These are phyloP conservation scores for Schizophyllum commune DNA, from an alignment of 1,284 basidiomycete genomes.

Conservation along the genomic window DNA sequence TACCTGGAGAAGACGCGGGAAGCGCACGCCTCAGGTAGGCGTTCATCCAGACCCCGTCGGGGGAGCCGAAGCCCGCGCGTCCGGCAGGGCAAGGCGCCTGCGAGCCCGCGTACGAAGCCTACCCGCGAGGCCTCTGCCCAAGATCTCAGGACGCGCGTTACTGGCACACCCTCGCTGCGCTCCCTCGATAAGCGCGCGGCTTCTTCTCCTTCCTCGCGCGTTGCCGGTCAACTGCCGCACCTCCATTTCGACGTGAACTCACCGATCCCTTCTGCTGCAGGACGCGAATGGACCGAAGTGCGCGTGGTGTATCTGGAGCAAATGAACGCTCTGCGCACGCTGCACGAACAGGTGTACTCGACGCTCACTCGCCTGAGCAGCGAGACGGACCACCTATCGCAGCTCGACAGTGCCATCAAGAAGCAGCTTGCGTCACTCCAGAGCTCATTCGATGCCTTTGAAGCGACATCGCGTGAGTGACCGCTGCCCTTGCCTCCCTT, in stretches of 20 bases:
- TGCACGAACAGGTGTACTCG: conserved; percentile 47
- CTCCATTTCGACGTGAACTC: neutral
- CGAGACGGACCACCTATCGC: conserved; percentile 50
- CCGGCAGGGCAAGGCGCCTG: no score
- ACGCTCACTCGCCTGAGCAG: conserved; percentile 44
- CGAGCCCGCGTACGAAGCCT: no score
- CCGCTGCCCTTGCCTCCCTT: neutral
- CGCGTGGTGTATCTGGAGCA: conserved; percentile 51
- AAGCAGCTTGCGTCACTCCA: neutral
- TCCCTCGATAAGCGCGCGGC: neutral
- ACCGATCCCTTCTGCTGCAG: conserved; percentile 20
- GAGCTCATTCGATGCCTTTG: neutral
- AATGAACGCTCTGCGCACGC: conserved; percentile 43
- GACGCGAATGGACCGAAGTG: conserved; percentile 48
- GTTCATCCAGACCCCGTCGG: neutral
- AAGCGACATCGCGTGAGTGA: neutral
- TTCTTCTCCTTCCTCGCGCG: neutral
- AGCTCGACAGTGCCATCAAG: conserved; percentile 28
- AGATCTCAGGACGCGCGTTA: no score
- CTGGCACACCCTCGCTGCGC: no score
- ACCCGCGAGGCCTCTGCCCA: no score
- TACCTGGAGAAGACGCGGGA: conserved; percentile 46
- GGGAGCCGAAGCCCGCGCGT: no score
- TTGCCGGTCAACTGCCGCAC: neutral
- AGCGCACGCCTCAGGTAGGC: conserved; percentile 49